Base-by-base conservation (phyloP, 306 rosid species). In the Carpinus fangiana region DNA sequence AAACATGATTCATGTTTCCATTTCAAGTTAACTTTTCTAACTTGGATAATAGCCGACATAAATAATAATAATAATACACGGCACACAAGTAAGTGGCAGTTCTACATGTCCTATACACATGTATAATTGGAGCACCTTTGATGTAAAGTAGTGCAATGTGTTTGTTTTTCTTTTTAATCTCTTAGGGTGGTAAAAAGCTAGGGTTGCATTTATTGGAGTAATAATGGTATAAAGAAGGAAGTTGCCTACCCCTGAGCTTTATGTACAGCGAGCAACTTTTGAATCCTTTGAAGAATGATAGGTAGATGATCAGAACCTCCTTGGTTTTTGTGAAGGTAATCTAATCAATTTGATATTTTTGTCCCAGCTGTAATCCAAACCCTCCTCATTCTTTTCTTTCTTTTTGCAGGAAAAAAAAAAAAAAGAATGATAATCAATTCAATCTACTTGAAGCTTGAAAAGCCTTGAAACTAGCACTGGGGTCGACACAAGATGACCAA, bases 221-320 rank as follows among this genome's bases (percentile, higher is more conserved):
- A 82, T 83, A 81, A 87, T 86, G 80, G 80, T 83, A 50, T 75
- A 82, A 88, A 88, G 83, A 76, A 85, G 88, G 83, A 76, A 85
- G 88, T 81, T 81, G 80, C 73, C 65, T 75, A 80, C 78, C 78
- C 78, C 70, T 46, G 73, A 80, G 86, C 96, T 87, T 89, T 90
- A 78, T 79, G 73, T 74, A 70, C 81, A 84, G 89, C 89, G 67
- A 55, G 73, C 68, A 80, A 72, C 90, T 86, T 90, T 87, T 82
- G 78, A 60, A 85, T 80, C 80, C 87, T 79, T 79, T 73, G 91
- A 86, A 89, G 87, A 86, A 90, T 90, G 90, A 90, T 88, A 87
- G 76, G 76, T 26, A 79, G 83, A 91, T 89, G 86, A 93, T 91
- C 75, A 80, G 28, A 79, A 73, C 86, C 50, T 12, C 79, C 51